Evolutionary conservation across 129 eudicot genomes (phyloP).

Genomic region (Chrysanthemum makinoi): DNA sequence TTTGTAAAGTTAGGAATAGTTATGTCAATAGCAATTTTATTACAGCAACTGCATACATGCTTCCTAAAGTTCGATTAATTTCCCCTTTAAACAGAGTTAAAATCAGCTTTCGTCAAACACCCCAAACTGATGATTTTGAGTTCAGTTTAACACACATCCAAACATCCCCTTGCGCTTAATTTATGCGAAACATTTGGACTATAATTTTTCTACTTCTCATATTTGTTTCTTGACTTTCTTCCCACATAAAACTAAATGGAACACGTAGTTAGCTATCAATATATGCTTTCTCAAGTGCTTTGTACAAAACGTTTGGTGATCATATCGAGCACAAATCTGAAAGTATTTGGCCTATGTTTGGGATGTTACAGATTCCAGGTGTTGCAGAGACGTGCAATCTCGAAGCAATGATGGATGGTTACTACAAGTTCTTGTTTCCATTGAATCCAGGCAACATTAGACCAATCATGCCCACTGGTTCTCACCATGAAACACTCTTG

Average conservation of each 20-base stretch:
- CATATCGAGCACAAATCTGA: not conserved
- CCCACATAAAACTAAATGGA: not conserved
- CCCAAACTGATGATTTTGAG: not conserved
- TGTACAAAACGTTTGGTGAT: constrained; percentile 1
- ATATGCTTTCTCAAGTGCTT: not conserved
- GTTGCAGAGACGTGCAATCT: constrained; percentile 93
- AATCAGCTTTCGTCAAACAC: not conserved
- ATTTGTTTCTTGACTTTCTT: constrained; percentile 6
- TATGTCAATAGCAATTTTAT: not conserved
- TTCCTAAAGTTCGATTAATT: not conserved
- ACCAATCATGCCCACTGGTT: constrained; percentile 63
- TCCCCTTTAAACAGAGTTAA: not conserved
- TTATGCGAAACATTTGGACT: constrained; percentile 6
- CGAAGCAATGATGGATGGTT: constrained; percentile 93
- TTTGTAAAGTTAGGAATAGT: not conserved
- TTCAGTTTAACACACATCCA: not conserved
- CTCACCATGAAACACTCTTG: constrained; percentile 54
- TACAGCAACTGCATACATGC: too few species aligned
- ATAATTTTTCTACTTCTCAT: not conserved
- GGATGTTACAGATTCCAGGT: constrained; percentile 57
- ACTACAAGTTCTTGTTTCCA: constrained; percentile 83
- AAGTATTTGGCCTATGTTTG: not conserved
- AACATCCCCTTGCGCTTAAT: not conserved
- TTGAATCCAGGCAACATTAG: constrained; percentile 90
- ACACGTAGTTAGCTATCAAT: not conserved